Conservation (phyloP, 202 grass and related monocot genomes). For the Carex arenaria region DNA sequence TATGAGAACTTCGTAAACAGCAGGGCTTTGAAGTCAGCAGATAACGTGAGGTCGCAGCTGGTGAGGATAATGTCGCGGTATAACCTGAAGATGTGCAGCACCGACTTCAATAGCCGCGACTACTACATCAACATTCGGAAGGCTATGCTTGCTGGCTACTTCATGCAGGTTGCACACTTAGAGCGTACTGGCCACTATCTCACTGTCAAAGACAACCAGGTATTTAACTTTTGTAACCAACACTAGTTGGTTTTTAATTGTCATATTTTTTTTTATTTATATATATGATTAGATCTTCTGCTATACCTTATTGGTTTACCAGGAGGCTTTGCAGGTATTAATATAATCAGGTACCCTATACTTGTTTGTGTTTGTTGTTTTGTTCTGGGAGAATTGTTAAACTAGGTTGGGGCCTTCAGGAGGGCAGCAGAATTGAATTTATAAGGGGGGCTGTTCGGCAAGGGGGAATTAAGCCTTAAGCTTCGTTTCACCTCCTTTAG, state of each 20-base stretch:
- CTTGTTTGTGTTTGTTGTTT: not conserved
- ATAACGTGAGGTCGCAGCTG: constrained; percentile 95
- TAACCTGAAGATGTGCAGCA: constrained; percentile 88
- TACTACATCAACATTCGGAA: constrained; percentile 93
- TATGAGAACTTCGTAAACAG: constrained; percentile 90
- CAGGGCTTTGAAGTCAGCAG: constrained; percentile 68
- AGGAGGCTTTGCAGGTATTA: not conserved
- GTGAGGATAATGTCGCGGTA: constrained; percentile 94
- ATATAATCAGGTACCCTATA: not conserved
- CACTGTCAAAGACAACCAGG: constrained; percentile 96
- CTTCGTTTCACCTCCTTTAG: too few relatives aligned
- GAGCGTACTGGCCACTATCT: constrained; percentile 87
- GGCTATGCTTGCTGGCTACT: constrained; percentile 81
- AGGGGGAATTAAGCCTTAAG: too few relatives aligned
- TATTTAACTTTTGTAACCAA: not conserved
- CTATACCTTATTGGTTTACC: not conserved
- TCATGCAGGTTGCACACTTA: constrained; percentile 97
- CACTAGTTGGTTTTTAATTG: too few relatives aligned
- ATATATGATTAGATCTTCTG: not conserved
- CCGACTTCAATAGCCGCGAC: constrained; percentile 72
- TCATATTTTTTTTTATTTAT: not conserved
- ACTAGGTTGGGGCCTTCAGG: not conserved
- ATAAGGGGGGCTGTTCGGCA: too few relatives aligned
- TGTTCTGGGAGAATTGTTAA: not conserved
- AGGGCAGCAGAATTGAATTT: not conserved